phyloP scores from a whole-genome alignment of 1,284 basidiomycete genomes.

The Neonothopanus nambi region DNA sequence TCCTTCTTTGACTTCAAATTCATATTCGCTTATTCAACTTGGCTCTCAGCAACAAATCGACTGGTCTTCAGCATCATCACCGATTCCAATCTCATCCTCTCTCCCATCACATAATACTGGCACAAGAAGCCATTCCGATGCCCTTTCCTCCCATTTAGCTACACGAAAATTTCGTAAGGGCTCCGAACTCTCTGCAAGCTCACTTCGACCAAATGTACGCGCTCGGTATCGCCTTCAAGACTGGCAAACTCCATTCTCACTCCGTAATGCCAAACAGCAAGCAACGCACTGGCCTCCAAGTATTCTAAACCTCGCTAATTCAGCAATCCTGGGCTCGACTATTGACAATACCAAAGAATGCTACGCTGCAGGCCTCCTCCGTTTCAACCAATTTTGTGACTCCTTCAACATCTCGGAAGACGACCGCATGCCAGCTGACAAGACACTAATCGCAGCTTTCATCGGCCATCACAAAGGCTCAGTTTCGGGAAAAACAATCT shows the following conservation, averaged over 20 bases:
- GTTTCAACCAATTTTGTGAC: conserved; percentile 38
- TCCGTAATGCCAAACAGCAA: neutral
- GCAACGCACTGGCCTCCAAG: neutral
- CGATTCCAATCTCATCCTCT: too few species aligned
- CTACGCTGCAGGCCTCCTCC: conserved; percentile 35
- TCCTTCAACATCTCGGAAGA: conserved; percentile 25
- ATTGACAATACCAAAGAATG: conserved; percentile 20
- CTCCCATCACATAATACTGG: too few species aligned
- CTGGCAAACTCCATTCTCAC: conserved; percentile 2
- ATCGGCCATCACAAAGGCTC: conserved; percentile 12
- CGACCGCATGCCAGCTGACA: conserved; percentile 32
- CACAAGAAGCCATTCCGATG: too few species aligned
- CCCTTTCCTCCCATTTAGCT: too few species aligned
- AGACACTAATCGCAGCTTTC: conserved; percentile 28
- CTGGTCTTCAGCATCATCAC: too few species aligned
- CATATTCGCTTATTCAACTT: too few species aligned
- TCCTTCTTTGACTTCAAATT: too few species aligned
- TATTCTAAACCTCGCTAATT: neutral
- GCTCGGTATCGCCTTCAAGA: neutral
- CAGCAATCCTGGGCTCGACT: neutral
- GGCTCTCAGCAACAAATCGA: too few species aligned
- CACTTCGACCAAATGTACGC: neutral
- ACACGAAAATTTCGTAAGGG: neutral
- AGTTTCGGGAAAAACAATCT: neutral
- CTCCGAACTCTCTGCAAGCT: neutral